Evolutionary conservation across 352 stramenopile species (phyloP), one percentile per base, ranked within the genome.

Genomic region (Phytophthora vignae): DNA sequence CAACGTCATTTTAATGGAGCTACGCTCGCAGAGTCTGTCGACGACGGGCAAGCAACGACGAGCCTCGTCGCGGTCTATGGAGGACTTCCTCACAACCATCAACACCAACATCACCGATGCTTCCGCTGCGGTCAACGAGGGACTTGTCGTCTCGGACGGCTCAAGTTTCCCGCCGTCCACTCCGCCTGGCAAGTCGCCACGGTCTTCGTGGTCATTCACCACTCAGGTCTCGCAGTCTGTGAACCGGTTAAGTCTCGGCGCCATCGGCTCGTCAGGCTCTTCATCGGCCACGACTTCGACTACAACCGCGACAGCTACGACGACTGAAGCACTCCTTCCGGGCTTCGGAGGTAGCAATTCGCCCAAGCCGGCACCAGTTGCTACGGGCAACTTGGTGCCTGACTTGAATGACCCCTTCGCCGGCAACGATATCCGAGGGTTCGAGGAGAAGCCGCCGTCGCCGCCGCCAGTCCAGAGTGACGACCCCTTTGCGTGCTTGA

Each of bases 401-500:
- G 66, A 73, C 36, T 40, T 66, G 64, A 81, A 78, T 15, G 85
- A 93, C 61, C 80, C 83, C 19, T 93, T 93, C 55, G 83, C 83
- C 6, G 82, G 69, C 38, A 93, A 93, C 62, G 81, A 93, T 64
- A 86, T 91, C 33, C 67, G 81, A 58, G 83, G 82, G 21, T 73
- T 87, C 29, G 82, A 88, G 73, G 59, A 69, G 25, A 84, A 83
- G 61, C 61, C 73, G 7, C 68, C 64, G 55, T 74, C 48, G 57
- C 72, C 55, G 38, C 44, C 36, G 22, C 70, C 77, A 49, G 73
- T 88, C 58, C 74, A 76, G 62, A 78, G 74, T 57, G 84, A 90
- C 17, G 84, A 92, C 57, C 84, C 84, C 10, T 92, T 92, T 46
- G 84, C 84, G 71, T 87, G 77, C 59, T 76, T 92, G 56, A 77